These are phyloP conservation scores for Massospora cicadina DNA, from an alignment of 371 early-diverging fungal species.

Conservation along the genomic window DNA sequence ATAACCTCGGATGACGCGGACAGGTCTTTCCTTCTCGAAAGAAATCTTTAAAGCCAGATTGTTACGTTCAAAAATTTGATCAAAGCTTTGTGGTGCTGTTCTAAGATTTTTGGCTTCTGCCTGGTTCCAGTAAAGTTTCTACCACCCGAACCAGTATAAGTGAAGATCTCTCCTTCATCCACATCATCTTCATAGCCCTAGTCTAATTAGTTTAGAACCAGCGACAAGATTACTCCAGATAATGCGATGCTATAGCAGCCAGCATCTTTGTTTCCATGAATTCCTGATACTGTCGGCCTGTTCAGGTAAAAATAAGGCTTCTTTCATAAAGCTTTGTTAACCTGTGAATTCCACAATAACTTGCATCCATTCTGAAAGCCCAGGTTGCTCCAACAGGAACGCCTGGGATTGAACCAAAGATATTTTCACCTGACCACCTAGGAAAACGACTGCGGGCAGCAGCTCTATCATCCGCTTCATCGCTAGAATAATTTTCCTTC, in stretches of 20 bases:
- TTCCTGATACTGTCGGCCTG: slow-evolving; percentile 18
- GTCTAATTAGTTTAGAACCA: neutral
- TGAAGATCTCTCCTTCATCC: slow-evolving; percentile 17
- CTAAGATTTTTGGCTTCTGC: slow-evolving; percentile 19
- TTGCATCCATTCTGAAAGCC: slow-evolving; percentile 12
- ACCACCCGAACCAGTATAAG: slow-evolving; percentile 18
- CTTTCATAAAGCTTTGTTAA: neutral
- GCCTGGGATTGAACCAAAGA: slow-evolving; percentile 17
- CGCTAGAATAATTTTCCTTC: neutral
- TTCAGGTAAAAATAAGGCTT: neutral
- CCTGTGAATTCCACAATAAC: slow-evolving; percentile 11
- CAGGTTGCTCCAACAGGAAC: slow-evolving; percentile 14
- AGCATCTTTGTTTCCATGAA: slow-evolving; percentile 12
- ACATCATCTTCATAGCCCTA: slow-evolving; percentile 22
- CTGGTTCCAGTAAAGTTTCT: slow-evolving; percentile 19
- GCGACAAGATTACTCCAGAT: slow-evolving; percentile 14
- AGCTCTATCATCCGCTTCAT: neutral
- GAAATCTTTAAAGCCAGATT: slow-evolving; percentile 15
- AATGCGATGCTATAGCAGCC: slow-evolving; percentile 18
- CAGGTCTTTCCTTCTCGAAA: slow-evolving; percentile 10
- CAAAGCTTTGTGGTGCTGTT: slow-evolving; percentile 18
- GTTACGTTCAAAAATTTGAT: slow-evolving; percentile 14
- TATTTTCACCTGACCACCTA: slow-evolving; percentile 10
- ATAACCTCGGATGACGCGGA: slow-evolving; percentile 16
- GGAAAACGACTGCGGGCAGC: neutral